Evolutionary conservation across 345 rosid genomes (phyloP), one percentile per base, ranked within the genome.

Genomic region (Cochlearia excelsa): DNA sequence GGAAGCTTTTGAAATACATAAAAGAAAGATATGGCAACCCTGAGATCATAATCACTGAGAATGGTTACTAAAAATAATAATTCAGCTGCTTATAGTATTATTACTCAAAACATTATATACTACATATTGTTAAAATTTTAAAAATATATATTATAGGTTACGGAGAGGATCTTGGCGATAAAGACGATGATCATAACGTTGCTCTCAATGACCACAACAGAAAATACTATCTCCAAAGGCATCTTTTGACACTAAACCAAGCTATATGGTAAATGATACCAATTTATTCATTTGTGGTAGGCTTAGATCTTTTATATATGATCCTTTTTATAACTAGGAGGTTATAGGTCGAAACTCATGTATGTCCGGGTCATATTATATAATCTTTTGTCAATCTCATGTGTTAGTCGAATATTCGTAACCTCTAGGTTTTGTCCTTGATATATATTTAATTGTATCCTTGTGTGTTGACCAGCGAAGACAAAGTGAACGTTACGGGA

Each of bases 11-110:
- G 30, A 65, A 59, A 35, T 79, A 79, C 48, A 68, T 71, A 3
- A 75, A 77, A 37, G 63, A 63, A 28, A 59, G 35, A 34, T 82
- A 79, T 54, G 48, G 57, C 4, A 64, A 51, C 28, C 80, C 86
- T 9, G 61, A 65, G 16, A 79, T 81, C 48, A 70, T 79, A 34
- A 65, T 81, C 26, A 75, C 83, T 7, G 83, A 79, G 51, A 82
- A 77, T 68, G 86, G 86, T 79, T 11, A 34, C 9, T 38, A 0
- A 46, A 51, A 27, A 1, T 16, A 16, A 16, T 16, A 16, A 16
- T 16, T 16, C 23, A 16, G 23, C 23, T 16, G 23, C 23, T 16
- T 16, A 16, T 16, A 16, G 23, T 16, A 16, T 16, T 16, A 16
- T 16, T 16, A 16, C 23, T 16, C 23, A 16, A 16, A 16, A 16